Evolutionary conservation across 306 rosid genomes (phyloP).

Genomic region (Adenanthera pavonina): DNA sequence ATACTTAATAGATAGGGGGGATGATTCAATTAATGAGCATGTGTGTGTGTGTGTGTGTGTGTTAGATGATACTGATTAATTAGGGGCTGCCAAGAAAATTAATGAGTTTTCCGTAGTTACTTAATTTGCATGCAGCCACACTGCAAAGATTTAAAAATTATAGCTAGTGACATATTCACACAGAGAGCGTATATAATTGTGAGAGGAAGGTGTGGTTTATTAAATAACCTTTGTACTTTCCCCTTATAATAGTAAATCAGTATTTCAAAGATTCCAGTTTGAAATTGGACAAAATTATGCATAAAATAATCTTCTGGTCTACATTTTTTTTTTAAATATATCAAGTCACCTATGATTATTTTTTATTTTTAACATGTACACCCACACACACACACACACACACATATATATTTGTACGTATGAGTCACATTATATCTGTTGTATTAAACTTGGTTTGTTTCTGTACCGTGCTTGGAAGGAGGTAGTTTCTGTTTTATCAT

Average conservation of each 20-base stretch:
- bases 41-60: no score
- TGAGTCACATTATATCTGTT: not conserved
- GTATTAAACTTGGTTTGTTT: not conserved
- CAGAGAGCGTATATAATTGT: not conserved
- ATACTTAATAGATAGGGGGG: no score
- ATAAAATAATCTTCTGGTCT: not conserved
- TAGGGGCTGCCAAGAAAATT: not conserved
- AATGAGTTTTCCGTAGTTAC: not conserved
- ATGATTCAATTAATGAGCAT: no score
- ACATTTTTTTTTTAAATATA: conserved; percentile 11
- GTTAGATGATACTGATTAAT: not conserved
- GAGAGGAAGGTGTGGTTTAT: no score
- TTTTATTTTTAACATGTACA: not conserved
- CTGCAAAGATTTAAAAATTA: not conserved
- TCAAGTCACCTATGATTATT: not conserved
- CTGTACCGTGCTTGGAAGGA: not conserved
- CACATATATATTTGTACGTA: not conserved
- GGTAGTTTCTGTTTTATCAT: not conserved
- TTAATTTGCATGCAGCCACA: not conserved
- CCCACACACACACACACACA: not conserved
- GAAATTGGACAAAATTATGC: not conserved
- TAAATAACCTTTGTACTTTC: no score
- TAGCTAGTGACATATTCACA: not conserved
- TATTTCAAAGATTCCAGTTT: not conserved
- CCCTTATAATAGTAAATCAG: no score